phyloP scores from a whole-genome alignment of 2,329 filamentous ascomycete genomes.

The Talaromyces sp. region DNA sequence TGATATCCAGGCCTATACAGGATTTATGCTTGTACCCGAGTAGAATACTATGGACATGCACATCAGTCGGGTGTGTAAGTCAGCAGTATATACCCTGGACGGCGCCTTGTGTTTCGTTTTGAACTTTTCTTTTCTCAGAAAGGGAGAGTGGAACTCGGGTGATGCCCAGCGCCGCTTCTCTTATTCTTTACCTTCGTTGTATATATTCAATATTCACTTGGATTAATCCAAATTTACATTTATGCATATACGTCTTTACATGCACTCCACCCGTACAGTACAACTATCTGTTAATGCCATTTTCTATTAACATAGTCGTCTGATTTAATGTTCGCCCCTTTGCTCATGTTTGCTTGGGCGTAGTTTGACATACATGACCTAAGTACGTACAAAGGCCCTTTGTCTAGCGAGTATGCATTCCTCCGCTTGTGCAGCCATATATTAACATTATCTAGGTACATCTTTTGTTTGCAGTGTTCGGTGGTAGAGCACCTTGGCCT shows the following conservation, averaged over 20 bases:
- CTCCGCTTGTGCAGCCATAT: neutral
- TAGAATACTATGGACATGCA: neutral
- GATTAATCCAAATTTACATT: neutral
- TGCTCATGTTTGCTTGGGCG: neutral
- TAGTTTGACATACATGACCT: neutral
- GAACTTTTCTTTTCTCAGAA: neutral
- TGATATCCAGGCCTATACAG: conserved; percentile 5
- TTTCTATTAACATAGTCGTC: neutral
- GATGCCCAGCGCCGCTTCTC: neutral
- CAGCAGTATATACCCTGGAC: neutral
- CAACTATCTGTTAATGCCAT: neutral
- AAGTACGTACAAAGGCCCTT: neutral
- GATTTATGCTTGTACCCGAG: neutral
- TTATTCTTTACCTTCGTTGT: neutral
- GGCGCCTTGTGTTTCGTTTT: neutral
- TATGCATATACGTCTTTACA: neutral
- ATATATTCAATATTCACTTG: neutral
- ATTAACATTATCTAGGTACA: neutral
- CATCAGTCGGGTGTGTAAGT: neutral
- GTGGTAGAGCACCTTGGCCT: no score
- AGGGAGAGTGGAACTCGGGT: neutral
- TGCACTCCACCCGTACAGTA: neutral
- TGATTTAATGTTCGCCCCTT: neutral
- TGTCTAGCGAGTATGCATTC: neutral
- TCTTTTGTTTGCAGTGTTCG: neutral